Percentiles rank a stretch among this genome's conserved stretches.
Evolutionary conservation across 257 asterid genomes (phyloP).

Genomic region (Agastache rugosa): DNA sequence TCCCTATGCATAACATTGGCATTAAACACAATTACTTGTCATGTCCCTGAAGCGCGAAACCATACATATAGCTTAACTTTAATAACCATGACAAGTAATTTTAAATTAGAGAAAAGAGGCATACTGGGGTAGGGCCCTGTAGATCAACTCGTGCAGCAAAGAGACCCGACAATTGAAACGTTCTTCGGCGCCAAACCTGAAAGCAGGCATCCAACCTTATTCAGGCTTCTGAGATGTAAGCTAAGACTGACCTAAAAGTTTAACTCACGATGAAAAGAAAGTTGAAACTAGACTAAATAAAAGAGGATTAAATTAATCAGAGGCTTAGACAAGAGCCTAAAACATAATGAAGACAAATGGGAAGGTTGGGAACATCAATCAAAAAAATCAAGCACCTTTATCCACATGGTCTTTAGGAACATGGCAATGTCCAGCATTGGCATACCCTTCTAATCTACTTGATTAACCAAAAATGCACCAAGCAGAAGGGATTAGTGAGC

Average conservation of each 20-base stretch:
- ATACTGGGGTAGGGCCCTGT: constrained; percentile 89
- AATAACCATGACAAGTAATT: constrained; percentile 14
- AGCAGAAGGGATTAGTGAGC: constrained; percentile 26
- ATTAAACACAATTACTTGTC: constrained; percentile 17
- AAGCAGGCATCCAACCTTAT: constrained; percentile 33
- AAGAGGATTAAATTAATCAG: constrained; percentile 23
- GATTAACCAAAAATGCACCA: constrained; percentile 30
- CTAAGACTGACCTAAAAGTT: constrained; percentile 9
- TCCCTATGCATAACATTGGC: constrained; percentile 53
- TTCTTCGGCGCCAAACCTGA: constrained; percentile 97
- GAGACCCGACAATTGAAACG: constrained; percentile 96
- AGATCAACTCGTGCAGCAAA: constrained; percentile 98
- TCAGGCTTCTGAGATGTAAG: constrained; percentile 28
- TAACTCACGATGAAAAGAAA: constrained; percentile 10
- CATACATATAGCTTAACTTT: constrained; percentile 16
- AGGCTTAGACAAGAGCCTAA: constrained; percentile 14
- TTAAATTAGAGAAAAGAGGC: constrained; percentile 39
- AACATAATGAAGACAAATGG: constrained; percentile 14
- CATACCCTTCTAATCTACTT: constrained; percentile 19
- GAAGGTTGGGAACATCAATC: constrained; percentile 8
- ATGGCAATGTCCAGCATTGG: constrained; percentile 9
- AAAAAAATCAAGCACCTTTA: constrained; percentile 12
- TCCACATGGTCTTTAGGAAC: constrained; percentile 2
- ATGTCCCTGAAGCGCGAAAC: constrained; percentile 36
- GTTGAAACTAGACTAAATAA: constrained; percentile 13